Percentiles rank a stretch among this genome's conserved stretches.
These are phyloP conservation scores for Jasminum sambac DNA, from an alignment of 257 asterid genomes.

Conservation along the genomic window DNA sequence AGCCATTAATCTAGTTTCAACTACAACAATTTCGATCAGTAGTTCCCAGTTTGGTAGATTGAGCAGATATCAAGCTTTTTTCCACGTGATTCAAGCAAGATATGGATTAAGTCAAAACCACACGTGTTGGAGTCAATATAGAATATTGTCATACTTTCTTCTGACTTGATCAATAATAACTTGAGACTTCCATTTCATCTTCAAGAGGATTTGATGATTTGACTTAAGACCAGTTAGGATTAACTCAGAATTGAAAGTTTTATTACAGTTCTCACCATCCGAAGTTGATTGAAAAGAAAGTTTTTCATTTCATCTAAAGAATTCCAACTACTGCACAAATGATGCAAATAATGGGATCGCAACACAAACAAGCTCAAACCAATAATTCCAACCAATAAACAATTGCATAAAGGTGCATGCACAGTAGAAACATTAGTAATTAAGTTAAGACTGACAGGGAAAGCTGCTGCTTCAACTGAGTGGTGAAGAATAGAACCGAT, in stretches of 20 bases:
- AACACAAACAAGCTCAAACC: neutral
- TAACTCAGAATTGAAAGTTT: neutral
- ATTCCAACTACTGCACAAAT: neutral
- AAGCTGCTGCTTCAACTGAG: constrained; percentile 8
- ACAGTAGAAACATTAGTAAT: neutral
- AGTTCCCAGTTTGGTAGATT: neutral
- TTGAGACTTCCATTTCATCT: neutral
- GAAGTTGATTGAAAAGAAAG: neutral
- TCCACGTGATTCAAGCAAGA: neutral
- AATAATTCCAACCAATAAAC: neutral
- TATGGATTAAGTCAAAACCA: neutral
- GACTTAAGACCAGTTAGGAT: neutral
- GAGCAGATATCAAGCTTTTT: neutral
- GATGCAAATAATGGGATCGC: neutral
- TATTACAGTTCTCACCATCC: neutral
- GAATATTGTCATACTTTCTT: neutral
- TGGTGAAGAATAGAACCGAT: neutral
- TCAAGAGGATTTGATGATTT: neutral
- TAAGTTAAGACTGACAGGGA: neutral
- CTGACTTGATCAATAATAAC: neutral
- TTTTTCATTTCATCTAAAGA: neutral
- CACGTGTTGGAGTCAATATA: neutral
- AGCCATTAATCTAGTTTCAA: neutral
- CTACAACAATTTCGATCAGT: neutral
- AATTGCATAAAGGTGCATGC: constrained; percentile 1